Percentiles rank a stretch among this genome's conserved stretches.
Conservation (phyloP, 352 stramenopile species). For the Phytopythium mirpurense region DNA sequence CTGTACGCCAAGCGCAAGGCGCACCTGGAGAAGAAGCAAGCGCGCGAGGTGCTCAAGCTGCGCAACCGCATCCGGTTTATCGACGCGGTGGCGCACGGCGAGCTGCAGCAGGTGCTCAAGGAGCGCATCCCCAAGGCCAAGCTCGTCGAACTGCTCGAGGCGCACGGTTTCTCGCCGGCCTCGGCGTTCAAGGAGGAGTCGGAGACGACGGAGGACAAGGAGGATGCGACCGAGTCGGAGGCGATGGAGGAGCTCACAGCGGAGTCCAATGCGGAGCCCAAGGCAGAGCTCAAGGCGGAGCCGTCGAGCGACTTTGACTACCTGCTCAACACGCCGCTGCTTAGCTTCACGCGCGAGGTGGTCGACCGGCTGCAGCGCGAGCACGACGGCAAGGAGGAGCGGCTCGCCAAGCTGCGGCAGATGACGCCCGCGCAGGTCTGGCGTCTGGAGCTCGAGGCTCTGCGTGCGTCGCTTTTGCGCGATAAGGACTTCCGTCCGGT, state of each 20-base stretch:
- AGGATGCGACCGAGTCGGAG: slow-evolving; percentile 5
- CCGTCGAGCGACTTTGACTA: slow-evolving; percentile 92
- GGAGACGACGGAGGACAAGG: slow-evolving; percentile 3
- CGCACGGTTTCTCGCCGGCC: slow-evolving; percentile 40
- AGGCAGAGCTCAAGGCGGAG: slow-evolving; percentile 25
- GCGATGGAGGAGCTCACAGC: too few species aligned
- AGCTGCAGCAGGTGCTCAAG: slow-evolving; percentile 88
- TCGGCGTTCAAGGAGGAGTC: slow-evolving; percentile 42
- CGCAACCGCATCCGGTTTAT: slow-evolving; percentile 98
- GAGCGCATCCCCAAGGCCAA: slow-evolving; percentile 60
- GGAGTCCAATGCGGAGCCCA: slow-evolving; percentile 16
- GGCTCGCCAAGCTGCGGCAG: slow-evolving; percentile 83
- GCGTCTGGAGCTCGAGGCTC: slow-evolving; percentile 50
- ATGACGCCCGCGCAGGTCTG: slow-evolving; percentile 89
- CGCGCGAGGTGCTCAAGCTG: slow-evolving; percentile 86
- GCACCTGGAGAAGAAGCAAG: slow-evolving; percentile 75
- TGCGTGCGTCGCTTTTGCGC: slow-evolving; percentile 54
- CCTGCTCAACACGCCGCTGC: slow-evolving; percentile 97
- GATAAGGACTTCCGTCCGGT: slow-evolving; percentile 55
- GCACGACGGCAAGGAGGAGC: slow-evolving; percentile 83
- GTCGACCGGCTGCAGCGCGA: slow-evolving; percentile 89
- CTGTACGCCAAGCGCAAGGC: slow-evolving; percentile 85
- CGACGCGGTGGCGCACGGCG: slow-evolving; percentile 91
- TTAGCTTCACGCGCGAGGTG: slow-evolving; percentile 96
- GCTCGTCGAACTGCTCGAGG: slow-evolving; percentile 45